Base-by-base conservation (phyloP, 2,329 filamentous ascomycete genomes). In the Pleurostoma richardsiae region DNA sequence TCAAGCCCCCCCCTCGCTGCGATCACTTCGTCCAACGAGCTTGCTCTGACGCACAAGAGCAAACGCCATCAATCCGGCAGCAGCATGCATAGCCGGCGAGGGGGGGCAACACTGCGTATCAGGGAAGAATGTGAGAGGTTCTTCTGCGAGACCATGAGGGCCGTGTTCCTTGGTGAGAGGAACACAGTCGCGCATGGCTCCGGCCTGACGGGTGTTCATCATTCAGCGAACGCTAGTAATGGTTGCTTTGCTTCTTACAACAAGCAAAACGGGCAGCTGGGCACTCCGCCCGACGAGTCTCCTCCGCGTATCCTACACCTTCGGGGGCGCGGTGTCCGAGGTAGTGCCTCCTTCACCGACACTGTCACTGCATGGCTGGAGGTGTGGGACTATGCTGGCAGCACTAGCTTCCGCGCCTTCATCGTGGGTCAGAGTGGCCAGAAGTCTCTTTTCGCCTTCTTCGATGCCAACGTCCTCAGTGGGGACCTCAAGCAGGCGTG, bases 81-180 rank as follows among this genome's bases (percentile, higher is more conserved):
- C 48, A 57, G 55, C 60, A 57, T 67, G 65, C 19, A 19, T 19
- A 70, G 71, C 66, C 76, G 80, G 66, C 79, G 79, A 86, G 87
- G 87, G 88, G 90, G 90, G 90, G 90, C 90, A 85, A 84, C 89
- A 87, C 83, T 88, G 74, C 85, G 85, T 77, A 95, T 96, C 80
- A 90, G 87, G 88, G 90, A 87, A 90, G 90, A 96, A 89, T 95
- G 91, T 96, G 91, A 96, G 90, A 96, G 91, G 80, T 92, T 96
- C 86, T 95, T 96, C 83, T 96, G 91, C 76, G 90, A 92, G 86
- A 86, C 85, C 80, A 88, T 96, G 84, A 87, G 82, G 75, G 76
- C 85, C 76, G 86, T 88, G 77, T 96, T 96, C 83, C 88, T 86
- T 80, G 91, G 89, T 95, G 90, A 95, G 90, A 84, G 86, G 87